A percentile compares a stretch with the other conserved stretches of the same genome.
Conservation (phyloP, 139 green algal species). For the Volvox reticuliferus region DNA sequence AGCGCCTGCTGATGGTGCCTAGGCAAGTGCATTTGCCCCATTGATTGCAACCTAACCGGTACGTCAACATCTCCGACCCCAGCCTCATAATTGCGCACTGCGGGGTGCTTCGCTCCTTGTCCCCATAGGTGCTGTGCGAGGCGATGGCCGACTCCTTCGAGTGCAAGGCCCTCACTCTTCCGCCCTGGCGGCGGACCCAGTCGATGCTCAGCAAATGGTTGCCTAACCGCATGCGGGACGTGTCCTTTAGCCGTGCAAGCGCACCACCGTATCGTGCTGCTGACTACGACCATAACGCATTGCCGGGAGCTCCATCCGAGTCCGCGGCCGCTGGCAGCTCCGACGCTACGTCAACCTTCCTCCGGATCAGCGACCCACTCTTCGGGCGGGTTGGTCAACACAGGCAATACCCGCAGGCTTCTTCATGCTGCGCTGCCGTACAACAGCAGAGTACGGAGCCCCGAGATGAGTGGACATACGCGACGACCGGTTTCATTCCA, state of each 20-base stretch:
- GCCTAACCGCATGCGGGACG: conserved; percentile 17
- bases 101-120: background rate
- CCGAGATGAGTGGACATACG: background rate
- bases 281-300: background rate
- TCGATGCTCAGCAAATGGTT: conserved; percentile 63
- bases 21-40: no score
- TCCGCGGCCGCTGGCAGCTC: background rate
- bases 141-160: conserved; percentile 58
- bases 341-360: background rate
- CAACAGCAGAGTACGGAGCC: background rate
- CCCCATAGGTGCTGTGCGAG: conserved; percentile 32
- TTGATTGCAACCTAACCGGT: no score
- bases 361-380: conserved; percentile 18
- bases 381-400: background rate
- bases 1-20: no score
- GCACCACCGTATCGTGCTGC: background rate
- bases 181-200: conserved; percentile 51
- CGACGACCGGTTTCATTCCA: background rate
- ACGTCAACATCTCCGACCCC: no score
- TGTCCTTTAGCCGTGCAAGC: background rate
- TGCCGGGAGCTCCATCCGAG: background rate
- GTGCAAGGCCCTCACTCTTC: conserved; percentile 41
- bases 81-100: no score
- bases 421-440: background rate
- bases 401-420: background rate